Evolutionary conservation across 2,329 filamentous ascomycete species (phyloP), one percentile per base, ranked within the genome.

Genomic region (Colletotrichum coccodes): DNA sequence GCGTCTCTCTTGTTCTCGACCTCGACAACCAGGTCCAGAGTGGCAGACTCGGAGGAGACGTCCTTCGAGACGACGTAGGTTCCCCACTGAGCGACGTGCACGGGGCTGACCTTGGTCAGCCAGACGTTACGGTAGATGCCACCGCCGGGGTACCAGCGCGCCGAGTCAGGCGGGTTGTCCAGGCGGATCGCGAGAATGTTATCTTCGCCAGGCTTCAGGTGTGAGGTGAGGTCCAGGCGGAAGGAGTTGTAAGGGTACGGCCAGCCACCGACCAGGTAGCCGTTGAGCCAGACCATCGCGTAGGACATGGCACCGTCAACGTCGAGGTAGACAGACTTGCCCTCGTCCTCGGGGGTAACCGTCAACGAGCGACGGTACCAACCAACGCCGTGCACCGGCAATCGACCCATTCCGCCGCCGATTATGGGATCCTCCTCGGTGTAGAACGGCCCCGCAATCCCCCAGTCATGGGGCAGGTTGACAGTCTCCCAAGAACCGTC

Each of bases 111-210:
- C 64, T 84, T 87, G 40, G 83, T 81, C 18, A 89, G 79, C 86
- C 85, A 89, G 4, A 88, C 78, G 65, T 87, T 86, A 1, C 85
- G 81, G 72, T 88, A 88, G 16, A 88, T 77, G 1, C 86, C 86
- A 14, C 78, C 86, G 16, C 86, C 86, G 4, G 86, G 85, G 68
- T 88, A 88, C 84, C 85, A 88, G 3, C 86, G 81, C 2, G 86
- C 84, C 2, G 80, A 84, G 18, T 85, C 79, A 0, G 81, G 44
- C 0, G 81, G 78, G 68, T 88, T 86, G 54, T 88, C 85, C 2
- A 88, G 70, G 1, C 86, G 82, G 42, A 88, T 84, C 2, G 85
- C 85, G 0, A 88, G 75, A 32, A 78, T 65, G 57, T 88, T 85
- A 11, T 76, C 75, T 1, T 73, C 69, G 8, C 78, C 80, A 0